A percentile compares a stretch with the other conserved stretches of the same genome.
phyloP scores from a whole-genome alignment of 2,329 filamentous ascomycete species.

The Colletotrichum filicis region DNA sequence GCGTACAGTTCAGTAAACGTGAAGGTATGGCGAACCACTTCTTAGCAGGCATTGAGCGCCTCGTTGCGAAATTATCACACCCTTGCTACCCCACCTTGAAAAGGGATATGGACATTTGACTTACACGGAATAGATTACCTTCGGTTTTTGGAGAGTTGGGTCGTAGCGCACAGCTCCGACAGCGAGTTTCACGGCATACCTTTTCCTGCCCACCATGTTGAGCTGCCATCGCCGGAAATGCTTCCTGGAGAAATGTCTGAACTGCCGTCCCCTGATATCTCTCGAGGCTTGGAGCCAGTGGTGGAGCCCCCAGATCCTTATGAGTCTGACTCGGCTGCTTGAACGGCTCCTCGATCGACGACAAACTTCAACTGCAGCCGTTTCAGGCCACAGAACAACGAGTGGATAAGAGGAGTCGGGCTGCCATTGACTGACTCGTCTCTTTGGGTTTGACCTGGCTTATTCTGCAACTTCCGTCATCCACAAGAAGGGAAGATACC shows the following conservation, averaged over 20 bases:
- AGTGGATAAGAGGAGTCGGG: background rate
- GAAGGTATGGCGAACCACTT: conserved; percentile 49
- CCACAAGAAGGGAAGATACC: background rate
- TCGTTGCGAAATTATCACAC: background rate
- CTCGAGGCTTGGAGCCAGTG: conserved; percentile 42
- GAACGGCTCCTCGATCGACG: conserved; percentile 26
- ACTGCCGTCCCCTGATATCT: conserved; percentile 26
- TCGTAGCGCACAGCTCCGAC: conserved; percentile 57
- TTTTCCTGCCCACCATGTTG: conserved; percentile 57
- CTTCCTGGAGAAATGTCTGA: conserved; percentile 42
- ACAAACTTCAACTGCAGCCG: background rate
- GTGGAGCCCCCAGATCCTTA: conserved; percentile 41
- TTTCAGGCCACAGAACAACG: background rate
- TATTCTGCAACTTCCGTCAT: background rate
- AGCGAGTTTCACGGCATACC: conserved; percentile 57
- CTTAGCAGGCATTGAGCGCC: background rate
- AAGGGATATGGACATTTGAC: background rate
- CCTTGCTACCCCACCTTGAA: background rate
- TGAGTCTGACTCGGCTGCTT: conserved; percentile 29
- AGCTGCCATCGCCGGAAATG: conserved; percentile 60
- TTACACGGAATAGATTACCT: conserved; percentile 50
- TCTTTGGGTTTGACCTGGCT: background rate
- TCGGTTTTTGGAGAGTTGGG: conserved; percentile 59
- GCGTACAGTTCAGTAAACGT: conserved; percentile 60
- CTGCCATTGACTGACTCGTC: background rate